Evolutionary conservation across 768 basidiomycete species (phyloP).

Genomic region (Saitozyma podzolica): DNA sequence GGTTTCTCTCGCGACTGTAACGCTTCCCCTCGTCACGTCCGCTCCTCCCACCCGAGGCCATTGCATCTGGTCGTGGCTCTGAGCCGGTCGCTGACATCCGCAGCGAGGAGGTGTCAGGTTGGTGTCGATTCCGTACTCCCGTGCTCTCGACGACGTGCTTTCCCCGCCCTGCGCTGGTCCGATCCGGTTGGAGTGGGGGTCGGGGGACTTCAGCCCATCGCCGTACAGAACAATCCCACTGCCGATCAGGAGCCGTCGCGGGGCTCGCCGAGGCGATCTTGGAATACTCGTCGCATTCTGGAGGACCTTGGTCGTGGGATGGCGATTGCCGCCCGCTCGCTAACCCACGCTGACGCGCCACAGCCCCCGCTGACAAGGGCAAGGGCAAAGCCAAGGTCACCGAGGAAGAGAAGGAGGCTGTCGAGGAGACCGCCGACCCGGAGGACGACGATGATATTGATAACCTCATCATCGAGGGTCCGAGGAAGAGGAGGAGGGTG

Average conservation of each 20-base stretch:
- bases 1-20: too few relatives aligned
- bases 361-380: conserved; percentile 17
- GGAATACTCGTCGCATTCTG: too few relatives aligned
- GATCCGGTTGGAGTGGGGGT: too few relatives aligned
- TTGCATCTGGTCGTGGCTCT: not conserved
- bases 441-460: conserved; percentile 59
- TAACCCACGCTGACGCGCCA: not conserved
- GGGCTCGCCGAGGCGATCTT: not conserved
- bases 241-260: not conserved
- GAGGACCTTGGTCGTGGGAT: not conserved
- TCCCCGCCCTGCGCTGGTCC: too few relatives aligned
- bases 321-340: not conserved
- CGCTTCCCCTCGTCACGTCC: not conserved
- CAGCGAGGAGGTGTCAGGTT: too few relatives aligned
- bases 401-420: conserved; percentile 23
- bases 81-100: conserved; percentile 5
- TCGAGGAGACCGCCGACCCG: conserved; percentile 37
- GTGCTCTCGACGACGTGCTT: too few relatives aligned
- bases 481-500: conserved; percentile 53
- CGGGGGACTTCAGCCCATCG: too few relatives aligned
- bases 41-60: not conserved
- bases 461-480: conserved; percentile 20
- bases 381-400: conserved; percentile 26
- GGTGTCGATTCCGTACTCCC: too few relatives aligned
- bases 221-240: not conserved